A percentile compares a stretch with the other conserved stretches of the same genome.
These are phyloP conservation scores for Suhomyces guaymorum DNA, from an alignment of 1,139 yeast species.

Conservation along the genomic window DNA sequence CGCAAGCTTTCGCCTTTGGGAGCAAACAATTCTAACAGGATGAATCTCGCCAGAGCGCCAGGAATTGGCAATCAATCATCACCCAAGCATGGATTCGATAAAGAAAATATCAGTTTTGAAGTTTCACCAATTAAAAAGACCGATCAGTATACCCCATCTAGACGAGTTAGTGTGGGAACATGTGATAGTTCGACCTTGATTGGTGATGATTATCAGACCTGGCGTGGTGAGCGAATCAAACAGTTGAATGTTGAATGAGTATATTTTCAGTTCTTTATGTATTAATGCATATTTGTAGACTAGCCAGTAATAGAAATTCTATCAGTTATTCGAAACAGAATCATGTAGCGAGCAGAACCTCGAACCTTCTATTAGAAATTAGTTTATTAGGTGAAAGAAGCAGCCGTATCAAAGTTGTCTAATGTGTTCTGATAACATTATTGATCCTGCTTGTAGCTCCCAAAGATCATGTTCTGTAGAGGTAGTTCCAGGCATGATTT, in stretches of 20 bases:
- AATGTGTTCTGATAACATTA: too few species aligned
- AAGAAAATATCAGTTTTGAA: constrained; percentile 14
- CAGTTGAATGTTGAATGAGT: constrained; percentile 25
- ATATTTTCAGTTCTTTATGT: constrained; percentile 3
- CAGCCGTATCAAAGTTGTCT: too few species aligned
- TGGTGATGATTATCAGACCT: constrained; percentile 44
- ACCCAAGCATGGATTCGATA: constrained; percentile 11
- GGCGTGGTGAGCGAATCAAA: constrained; percentile 44
- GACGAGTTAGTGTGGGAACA: constrained; percentile 25
- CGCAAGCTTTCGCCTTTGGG: constrained; percentile 19
- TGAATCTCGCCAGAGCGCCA: not conserved
- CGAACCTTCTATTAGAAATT: not conserved
- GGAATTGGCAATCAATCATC: constrained; percentile 7
- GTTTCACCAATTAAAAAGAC: constrained; percentile 26
- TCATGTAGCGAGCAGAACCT: too few species aligned
- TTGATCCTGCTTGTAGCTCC: too few species aligned
- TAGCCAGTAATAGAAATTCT: too few species aligned
- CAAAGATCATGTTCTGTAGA: too few species aligned
- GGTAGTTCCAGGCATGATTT: too few species aligned
- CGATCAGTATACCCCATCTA: constrained; percentile 8
- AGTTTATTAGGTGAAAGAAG: too few species aligned
- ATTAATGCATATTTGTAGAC: constrained; percentile 2
- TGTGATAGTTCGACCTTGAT: constrained; percentile 42
- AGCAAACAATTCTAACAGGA: constrained; percentile 10
- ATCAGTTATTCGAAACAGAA: too few species aligned